Evolutionary conservation across 2,329 filamentous ascomycete species (phyloP), one percentile per base, ranked within the genome.

Genomic region (Aspergillus texensis): DNA sequence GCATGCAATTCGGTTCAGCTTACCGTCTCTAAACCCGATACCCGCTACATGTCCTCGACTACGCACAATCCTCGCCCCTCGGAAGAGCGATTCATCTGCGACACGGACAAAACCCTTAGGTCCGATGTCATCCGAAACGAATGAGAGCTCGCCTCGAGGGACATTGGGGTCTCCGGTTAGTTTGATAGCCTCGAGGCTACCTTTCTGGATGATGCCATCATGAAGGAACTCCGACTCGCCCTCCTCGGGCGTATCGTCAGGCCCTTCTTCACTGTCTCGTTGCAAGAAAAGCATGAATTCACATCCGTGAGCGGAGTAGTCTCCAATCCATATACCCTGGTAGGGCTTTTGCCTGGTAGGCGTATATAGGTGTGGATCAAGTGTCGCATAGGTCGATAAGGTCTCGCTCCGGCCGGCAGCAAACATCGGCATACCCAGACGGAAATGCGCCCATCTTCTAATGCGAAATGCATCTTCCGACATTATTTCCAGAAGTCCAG

Each of bases 121-220:
- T 0, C 91, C 89, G 41, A 98, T 86, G 69, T 97, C 93, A 6
- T 92, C 86, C 0, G 89, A 90, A 4, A 92, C 84, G 74, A 96
- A 97, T 0, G 91, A 92, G 69, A 89, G 88, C 76, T 97, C 91
- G 10, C 94, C 94, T 10, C 94, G 85, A 0, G 94, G 94, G 16
- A 98, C 88, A 68, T 97, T 96, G 0, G 90, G 88, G 72, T 99
- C 94, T 0, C 94, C 94, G 0, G 94, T 98, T 39, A 99, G 81
- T 75, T 98, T 98, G 72, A 97, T 88, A 0, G 91, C 94, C 75
- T 94, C 89, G 4, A 98, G 77, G 1, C 88, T 83, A 5, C 93
- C 92, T 14, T 82, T 83, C 68, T 91, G 88, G 1, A 87, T 80
- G 16, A 80, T 78, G 30, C 82, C 79, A 1, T 75, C 72, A 56